Percentiles rank a stretch among this genome's conserved stretches.
These are phyloP conservation scores for Calocybe indica DNA, from an alignment of 768 basidiomycete species.

Conservation along the genomic window DNA sequence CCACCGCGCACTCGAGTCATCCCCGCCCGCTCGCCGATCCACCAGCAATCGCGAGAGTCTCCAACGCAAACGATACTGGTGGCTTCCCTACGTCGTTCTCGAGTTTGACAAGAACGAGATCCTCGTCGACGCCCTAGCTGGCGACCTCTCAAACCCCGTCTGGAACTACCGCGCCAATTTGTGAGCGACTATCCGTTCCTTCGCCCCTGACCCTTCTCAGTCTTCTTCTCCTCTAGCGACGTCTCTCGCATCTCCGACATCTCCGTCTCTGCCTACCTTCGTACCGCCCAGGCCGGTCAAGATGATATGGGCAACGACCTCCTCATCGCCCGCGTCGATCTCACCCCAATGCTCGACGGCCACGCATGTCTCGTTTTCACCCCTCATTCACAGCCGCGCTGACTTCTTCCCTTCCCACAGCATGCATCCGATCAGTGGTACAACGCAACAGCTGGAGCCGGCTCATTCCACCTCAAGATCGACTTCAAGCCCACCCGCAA, in stretches of 20 bases:
- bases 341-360: conserved; percentile 77
- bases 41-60: conserved; percentile 83
- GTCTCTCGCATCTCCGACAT: conserved; percentile 93
- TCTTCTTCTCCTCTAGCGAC: conserved; percentile 49
- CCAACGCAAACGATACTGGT: conserved; percentile 92
- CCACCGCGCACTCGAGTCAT: conserved; percentile 68
- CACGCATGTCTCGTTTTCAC: conserved; percentile 41
- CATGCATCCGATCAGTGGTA: conserved; percentile 92
- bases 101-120: conserved; percentile 99
- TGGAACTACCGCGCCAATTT: conserved; percentile 98
- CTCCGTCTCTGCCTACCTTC: conserved; percentile 85
- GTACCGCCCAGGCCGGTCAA: conserved; percentile 72
- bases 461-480: conserved; percentile 94
- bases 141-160: conserved; percentile 82
- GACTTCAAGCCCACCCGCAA: conserved; percentile 86
- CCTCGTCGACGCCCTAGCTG: conserved; percentile 91
- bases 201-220: background rate
- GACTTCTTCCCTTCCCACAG: conserved; percentile 27
- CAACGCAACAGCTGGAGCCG: conserved; percentile 72
- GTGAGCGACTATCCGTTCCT: conserved; percentile 41
- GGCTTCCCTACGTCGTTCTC: conserved; percentile 95
- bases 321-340: conserved; percentile 87
- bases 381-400: conserved; percentile 1
- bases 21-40: conserved; percentile 46
- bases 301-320: conserved; percentile 98